Base-by-base conservation (phyloP, 2,329 filamentous ascomycete genomes). In the Colletotrichum orchidophilum region DNA sequence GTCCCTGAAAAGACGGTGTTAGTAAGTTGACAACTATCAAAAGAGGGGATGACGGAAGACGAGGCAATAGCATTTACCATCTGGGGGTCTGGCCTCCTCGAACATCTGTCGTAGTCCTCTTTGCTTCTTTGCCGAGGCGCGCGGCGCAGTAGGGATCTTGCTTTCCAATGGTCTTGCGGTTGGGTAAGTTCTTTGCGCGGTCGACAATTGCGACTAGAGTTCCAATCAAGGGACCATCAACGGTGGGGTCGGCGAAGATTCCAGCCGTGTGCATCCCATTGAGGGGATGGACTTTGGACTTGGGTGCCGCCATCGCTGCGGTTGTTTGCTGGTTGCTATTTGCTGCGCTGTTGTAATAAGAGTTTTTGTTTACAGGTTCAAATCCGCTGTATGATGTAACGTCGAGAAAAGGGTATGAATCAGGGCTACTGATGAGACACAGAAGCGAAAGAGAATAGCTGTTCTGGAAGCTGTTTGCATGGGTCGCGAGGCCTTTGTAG, bases 91-190 rank as follows among this genome's bases (percentile, higher is more conserved):
- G 96, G 52, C 96, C 96, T 74, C 96, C 96, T 78, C 96, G 89
- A 76, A 96, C 91, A 82, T 99, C 96, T 5, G 96, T 98, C 50
- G 93, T 92, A 3, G 96, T 99, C 87, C 98, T 98, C 85, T 97
- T 97, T 58, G 96, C 96, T 83, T 98, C 95, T 82, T 99, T 99
- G 39, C 96, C 96, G 55, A 99, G 84, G 64, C 96, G 88, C 35
- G 95, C 95, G 46, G 96, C 96, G 82, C 95, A 98, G 82, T 98
- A 99, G 0, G 96, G 96, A 80, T 98, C 95, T 84, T 99, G 96
- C 84, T 99, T 99, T 66, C 96, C 96, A 86, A 99, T 98, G 6
- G 95, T 96, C 86, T 97, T 97, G 76, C 95, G 87, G 83, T 99
- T 99, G 61, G 96, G 96, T 75, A 99, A 85, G 81, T 99, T 99